Base-by-base conservation (phyloP, 2,329 filamentous ascomycete species). In the Fusarium foetens region DNA sequence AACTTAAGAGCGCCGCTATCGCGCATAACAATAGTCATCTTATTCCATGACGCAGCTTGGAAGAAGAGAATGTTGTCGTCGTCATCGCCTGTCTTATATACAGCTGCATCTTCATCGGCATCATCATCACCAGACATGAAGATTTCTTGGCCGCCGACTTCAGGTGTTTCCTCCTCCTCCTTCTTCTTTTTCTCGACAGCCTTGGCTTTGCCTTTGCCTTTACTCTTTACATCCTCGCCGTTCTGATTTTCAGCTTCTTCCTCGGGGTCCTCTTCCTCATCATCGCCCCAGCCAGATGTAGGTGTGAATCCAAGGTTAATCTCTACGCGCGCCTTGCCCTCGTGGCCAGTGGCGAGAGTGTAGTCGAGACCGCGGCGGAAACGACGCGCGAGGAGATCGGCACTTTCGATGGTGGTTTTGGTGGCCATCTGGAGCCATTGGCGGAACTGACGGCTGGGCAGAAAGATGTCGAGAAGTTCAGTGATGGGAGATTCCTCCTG, bases 111-210 rank as follows among this genome's bases (percentile, higher is more conserved):
- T 27, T 90, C 88, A 61, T 86, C 84, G 43, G 86, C 84, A 27
- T 92, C 91, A 42, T 94, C 93, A 54, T 95, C 93, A 58, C 92
- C 93, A 1, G 94, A 95, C 94, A 98, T 97, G 86, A 97, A 98
- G 66, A 97, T 93, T 78, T 95, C 92, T 79, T 94, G 92, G 36
- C 93, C 93, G 61, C 93, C 93, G 3, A 93, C 89, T 58, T 92
- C 89, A 25, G 85, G 84, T 23, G 80, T 78, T 57, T 83, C 82
- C 77, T 49, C 68, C 31, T 42, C 36, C 16, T 53, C 27, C 25
- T 57, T 36, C 27, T 54, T 54, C 54, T 53, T 57, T 38, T 63
- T 57, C 39, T 68, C 53, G 3, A 48, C 43, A n/a, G 69, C 69
- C 67, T 62, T 73, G 29, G 63, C 76, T 35, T 79, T 75, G 21